Evolutionary conservation across 345 rosid genomes (phyloP), one percentile per base, ranked within the genome.

Genomic region (Cochlearia excelsa): DNA sequence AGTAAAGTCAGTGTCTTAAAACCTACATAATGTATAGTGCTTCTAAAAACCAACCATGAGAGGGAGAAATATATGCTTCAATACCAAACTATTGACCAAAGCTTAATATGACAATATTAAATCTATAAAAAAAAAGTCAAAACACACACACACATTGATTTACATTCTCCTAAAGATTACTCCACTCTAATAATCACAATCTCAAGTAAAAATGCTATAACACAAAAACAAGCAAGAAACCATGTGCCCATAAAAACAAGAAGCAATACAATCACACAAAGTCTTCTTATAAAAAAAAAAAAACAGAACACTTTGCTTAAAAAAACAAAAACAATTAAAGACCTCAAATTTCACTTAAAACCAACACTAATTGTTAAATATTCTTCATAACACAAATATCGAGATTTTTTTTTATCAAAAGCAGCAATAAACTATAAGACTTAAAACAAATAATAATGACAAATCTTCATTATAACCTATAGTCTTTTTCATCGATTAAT

Each of bases 241-340:
- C 44, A 26, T 9, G 28, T 16, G 23, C 23, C 23, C 23, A 16
- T 16, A 16, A 16, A 16, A 16, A 16, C 23, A 16, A 16, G 23
- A 16, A 16, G 23, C 23, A 16, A 16, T 16, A 16, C 23, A 68
- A 54, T 33, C 3, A 47, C 23, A 16, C 23, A 16, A 45, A 66
- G 55, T 50, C 44, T n/a, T 48, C 56, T 43, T 54, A 51, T 8
- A 59, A 1, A 35, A 62, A 33, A n/a, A n/a, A 31, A 33, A 6
- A 51, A 67, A 67, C 52, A 68, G 74, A 51, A 45, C 67, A 37
- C 30, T 43, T 75, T 59, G 26, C 81, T 72, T 78, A 66, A 65
- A 4, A 51, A 37, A 4, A 67, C 6, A 50, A 44, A 46, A 6
- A 58, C 9, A 58, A 54, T 57, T 42, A 66, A 60, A 44, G 58